Percentiles rank a stretch among this genome's conserved stretches.
phyloP scores from a whole-genome alignment of 495 filamentous ascomycete genomes.

The Poronia punctata region DNA sequence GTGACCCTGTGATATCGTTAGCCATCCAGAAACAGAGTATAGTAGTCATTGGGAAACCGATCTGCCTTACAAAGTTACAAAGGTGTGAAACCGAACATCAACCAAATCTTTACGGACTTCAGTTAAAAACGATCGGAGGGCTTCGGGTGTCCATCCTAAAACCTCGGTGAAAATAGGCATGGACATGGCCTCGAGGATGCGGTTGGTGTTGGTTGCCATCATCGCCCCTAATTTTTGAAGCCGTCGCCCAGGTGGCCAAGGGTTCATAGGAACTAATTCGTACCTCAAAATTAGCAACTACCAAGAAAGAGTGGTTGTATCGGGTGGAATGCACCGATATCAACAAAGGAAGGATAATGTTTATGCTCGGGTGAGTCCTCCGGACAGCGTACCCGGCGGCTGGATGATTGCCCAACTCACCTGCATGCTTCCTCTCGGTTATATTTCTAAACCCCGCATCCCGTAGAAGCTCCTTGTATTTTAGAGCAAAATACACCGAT shows the following conservation, averaged over 20 bases:
- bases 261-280: conserved; percentile 5
- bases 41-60: neutral
- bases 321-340: neutral
- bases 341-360: neutral
- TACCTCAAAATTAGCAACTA: neutral
- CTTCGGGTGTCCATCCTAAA: conserved; percentile 8
- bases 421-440: conserved; percentile 9
- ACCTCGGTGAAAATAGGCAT: conserved; percentile 5
- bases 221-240: conserved; percentile 5
- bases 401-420: neutral
- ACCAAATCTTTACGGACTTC: conserved; percentile 8
- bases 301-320: neutral
- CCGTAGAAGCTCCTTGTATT: conserved; percentile 5
- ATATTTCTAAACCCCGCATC: conserved; percentile 7
- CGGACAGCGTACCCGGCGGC: neutral
- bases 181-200: conserved; percentile 8
- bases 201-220: conserved; percentile 4
- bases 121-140: neutral
- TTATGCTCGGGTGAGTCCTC: neutral
- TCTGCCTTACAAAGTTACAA: conserved; percentile 7
- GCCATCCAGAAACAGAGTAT: neutral
- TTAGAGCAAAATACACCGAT: conserved; percentile 2
- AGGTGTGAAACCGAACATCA: conserved; percentile 4
- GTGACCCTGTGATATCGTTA: conserved; percentile 2
- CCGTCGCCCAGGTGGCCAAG: conserved; percentile 7